Evolutionary conservation across 805 yeast species (phyloP), one percentile per base, ranked within the genome.

Genomic region (Metschnikowia picachoensis): DNA sequence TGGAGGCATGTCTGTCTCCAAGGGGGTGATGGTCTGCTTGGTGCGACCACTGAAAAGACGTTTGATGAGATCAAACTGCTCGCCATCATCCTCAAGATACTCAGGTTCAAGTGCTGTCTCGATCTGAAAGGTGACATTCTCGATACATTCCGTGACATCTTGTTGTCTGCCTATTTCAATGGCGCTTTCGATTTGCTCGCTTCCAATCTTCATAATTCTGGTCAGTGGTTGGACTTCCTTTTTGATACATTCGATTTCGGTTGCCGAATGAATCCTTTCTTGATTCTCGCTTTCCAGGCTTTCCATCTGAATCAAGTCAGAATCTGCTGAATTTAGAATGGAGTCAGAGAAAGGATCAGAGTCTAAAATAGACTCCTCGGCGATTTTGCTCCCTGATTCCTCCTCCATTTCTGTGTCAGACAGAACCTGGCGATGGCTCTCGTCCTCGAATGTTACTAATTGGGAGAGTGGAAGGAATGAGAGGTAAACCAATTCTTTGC

Each of bases 71-170:
- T 94, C 99, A 43, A 76, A 65, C 60, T 92, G 97, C 61, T 92
- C 98, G 17, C 80, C 77, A 56, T 90, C 91, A 5, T 62, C 64
- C 41, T 86, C 95, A 39, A 84, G 59, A 1, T 64, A 63, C 13
- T 72, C 73, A 0, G 96, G 95, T 41, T 77, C 81, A 47, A 87
- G 74, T 0, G 96, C 95, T 25, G 95, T 87, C 61, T 92, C 97
- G 32, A 94, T 70, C 62, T 92, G 98, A 52, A 85, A 87, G 12
- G 91, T 73, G 8, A 94, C 97, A 62, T 94, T 94, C 45, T 91
- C 95, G 59, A 92, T 90, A 64, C 98, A 92, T 62, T 94, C 99
- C 0, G 97, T 90, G 15, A 94, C 98, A 70, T 94, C 99, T 63
- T 94, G 99, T 62, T 94, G 99, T 53, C 95, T 74, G 2, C 97